A percentile compares a stretch with the other conserved stretches of the same genome.
phyloP scores from a whole-genome alignment of 75 land plant species.

The Larix kaempferi region DNA sequence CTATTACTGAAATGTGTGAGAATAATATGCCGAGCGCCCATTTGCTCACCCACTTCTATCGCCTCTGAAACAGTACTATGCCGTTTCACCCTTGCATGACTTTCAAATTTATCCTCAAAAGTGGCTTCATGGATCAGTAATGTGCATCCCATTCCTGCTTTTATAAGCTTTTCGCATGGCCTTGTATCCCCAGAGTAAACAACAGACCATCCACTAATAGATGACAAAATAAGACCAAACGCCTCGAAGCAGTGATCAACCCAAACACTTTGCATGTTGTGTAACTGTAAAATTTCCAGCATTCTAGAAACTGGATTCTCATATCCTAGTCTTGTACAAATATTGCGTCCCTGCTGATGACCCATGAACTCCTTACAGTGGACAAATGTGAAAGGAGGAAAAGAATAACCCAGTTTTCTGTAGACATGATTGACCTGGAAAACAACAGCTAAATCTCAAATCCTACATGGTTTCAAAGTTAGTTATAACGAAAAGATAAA shows the following conservation, averaged over 20 bases:
- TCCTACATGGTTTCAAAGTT: not conserved
- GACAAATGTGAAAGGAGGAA: constrained; percentile 21
- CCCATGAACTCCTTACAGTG: constrained; percentile 16
- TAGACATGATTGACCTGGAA: constrained; percentile 21
- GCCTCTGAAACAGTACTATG: constrained; percentile 32
- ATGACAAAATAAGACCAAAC: constrained; percentile 23
- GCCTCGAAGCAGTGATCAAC: constrained; percentile 35
- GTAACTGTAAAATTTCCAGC: constrained; percentile 18
- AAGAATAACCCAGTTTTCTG: constrained; percentile 6
- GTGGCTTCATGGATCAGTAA: constrained; percentile 36
- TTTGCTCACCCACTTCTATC: constrained; percentile 20
- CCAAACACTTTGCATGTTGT: constrained; percentile 10
- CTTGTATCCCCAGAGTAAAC: constrained; percentile 37
- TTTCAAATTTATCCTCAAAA: constrained; percentile 21
- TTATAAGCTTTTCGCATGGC: constrained; percentile 19
- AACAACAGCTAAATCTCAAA: not conserved
- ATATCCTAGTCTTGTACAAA: not conserved
- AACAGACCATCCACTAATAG: constrained; percentile 20
- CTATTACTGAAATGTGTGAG: constrained; percentile 38
- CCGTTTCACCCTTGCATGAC: constrained; percentile 24
- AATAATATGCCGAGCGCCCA: constrained; percentile 26
- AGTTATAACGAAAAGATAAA: too few species aligned
- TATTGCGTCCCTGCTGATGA: not conserved
- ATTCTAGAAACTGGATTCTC: constrained; percentile 2
- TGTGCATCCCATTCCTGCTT: constrained; percentile 34